phyloP scores from a whole-genome alignment of 2,329 filamentous ascomycete genomes.

The Colletotrichum somersetense region DNA sequence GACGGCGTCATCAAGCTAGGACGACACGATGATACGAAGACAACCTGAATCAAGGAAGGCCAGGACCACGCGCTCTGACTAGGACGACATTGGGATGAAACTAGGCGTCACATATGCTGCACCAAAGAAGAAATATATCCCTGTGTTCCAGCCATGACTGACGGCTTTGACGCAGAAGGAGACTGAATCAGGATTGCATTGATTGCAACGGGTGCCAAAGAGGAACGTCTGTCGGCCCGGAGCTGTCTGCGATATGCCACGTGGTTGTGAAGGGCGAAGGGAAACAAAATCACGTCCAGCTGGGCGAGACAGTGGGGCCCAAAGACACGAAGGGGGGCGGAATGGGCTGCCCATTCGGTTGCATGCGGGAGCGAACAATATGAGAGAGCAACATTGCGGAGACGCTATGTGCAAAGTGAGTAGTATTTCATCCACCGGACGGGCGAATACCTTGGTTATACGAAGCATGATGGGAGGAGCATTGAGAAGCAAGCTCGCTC shows the following conservation, averaged over 20 bases:
- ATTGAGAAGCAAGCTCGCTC: neutral
- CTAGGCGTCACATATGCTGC: neutral
- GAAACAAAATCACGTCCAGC: slow-evolving; percentile 21
- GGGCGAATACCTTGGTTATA: neutral
- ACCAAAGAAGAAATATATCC: neutral
- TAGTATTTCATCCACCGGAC: neutral
- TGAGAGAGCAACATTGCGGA: neutral
- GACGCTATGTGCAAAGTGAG: neutral
- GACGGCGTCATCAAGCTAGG: slow-evolving; percentile 20
- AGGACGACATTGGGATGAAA: neutral
- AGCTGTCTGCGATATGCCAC: slow-evolving; percentile 8
- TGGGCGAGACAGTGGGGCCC: neutral
- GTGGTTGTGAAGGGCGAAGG: slow-evolving; percentile 33
- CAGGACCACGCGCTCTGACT: neutral
- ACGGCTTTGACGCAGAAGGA: neutral
- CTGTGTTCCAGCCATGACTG: neutral
- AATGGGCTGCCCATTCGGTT: neutral
- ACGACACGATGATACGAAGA: neutral
- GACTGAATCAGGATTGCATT: neutral
- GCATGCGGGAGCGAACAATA: neutral
- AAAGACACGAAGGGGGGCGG: neutral
- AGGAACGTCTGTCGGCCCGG: too few species aligned
- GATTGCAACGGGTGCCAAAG: neutral
- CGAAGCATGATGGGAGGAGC: neutral
- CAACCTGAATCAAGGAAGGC: neutral